phyloP scores from a whole-genome alignment of 805 yeast genomes.

The Komagataella pastoris region DNA sequence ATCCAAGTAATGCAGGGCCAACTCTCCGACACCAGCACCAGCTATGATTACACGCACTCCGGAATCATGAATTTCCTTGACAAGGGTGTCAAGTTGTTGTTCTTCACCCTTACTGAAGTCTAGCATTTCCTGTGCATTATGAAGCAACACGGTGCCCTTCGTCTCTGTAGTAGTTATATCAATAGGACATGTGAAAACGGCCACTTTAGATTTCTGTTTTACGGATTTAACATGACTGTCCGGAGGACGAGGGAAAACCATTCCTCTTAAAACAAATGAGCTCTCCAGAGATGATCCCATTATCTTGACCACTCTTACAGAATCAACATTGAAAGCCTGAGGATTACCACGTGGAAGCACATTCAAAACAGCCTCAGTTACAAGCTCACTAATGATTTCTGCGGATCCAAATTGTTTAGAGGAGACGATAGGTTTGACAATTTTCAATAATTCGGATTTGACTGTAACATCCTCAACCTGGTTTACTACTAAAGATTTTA shows the following conservation, averaged over 20 bases:
- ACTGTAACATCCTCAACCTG: constrained; percentile 43
- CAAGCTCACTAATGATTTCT: constrained; percentile 60
- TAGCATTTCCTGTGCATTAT: constrained; percentile 93
- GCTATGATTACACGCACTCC: constrained; percentile 86
- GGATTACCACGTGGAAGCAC: constrained; percentile 64
- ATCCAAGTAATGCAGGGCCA: constrained; percentile 86
- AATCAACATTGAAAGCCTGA: constrained; percentile 72
- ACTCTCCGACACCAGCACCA: constrained; percentile 88
- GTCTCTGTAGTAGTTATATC: constrained; percentile 97
- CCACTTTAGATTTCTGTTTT: constrained; percentile 62
- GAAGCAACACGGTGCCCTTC: constrained; percentile 91
- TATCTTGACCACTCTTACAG: constrained; percentile 88
- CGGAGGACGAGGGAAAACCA: constrained; percentile 98
- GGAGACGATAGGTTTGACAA: constrained; percentile 76
- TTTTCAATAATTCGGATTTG: constrained; percentile 47
- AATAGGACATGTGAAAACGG: constrained; percentile 84
- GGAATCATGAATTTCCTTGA: constrained; percentile 69
- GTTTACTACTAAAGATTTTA: constrained; percentile 54
- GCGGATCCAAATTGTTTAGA: constrained; percentile 91
- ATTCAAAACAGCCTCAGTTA: constrained; percentile 71
- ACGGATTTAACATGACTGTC: constrained; percentile 75
- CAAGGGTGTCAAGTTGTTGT: constrained; percentile 74
- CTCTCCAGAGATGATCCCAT: constrained; percentile 77
- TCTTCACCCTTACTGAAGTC: constrained; percentile 96
- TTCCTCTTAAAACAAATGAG: constrained; percentile 82